Percentiles rank a stretch among this genome's conserved stretches.
Evolutionary conservation across 768 basidiomycete genomes (phyloP).

Genomic region (Suillus americanus): DNA sequence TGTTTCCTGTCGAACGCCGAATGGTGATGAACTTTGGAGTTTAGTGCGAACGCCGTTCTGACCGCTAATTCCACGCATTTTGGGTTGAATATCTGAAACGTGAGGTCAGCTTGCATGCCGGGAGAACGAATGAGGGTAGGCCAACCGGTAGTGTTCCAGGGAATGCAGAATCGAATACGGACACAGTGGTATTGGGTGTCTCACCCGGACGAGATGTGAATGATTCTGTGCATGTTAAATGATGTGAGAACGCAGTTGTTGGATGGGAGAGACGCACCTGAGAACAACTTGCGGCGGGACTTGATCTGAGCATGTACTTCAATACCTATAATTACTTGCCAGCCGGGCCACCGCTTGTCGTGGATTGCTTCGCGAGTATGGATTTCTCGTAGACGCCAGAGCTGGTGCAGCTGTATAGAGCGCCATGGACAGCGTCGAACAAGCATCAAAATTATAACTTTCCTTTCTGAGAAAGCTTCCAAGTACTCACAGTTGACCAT

Average conservation of each 20-base stretch:
- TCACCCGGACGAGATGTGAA: constrained; percentile 46
- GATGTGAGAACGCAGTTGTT: background rate
- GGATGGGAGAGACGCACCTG: constrained; percentile 32
- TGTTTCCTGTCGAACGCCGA: constrained; percentile 97
- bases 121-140: constrained; percentile 11
- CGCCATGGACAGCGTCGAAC: constrained; percentile 17
- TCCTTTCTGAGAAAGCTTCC: constrained; percentile 13
- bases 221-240: constrained; percentile 33
- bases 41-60: constrained; percentile 77
- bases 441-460: constrained; percentile 21
- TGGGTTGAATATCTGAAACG: constrained; percentile 54
- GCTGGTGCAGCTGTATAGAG: constrained; percentile 14
- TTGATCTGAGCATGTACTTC: constrained; percentile 96
- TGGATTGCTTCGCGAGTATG: constrained; percentile 11
- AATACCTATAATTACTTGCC: constrained; percentile 89
- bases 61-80: constrained; percentile 78
- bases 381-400: constrained; percentile 12
- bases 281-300: constrained; percentile 87
- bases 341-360: constrained; percentile 70
- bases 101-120: constrained; percentile 9
- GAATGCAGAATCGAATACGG: constrained; percentile 83
- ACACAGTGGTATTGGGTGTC: constrained; percentile 70
- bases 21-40: constrained; percentile 56
- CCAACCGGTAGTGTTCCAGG: constrained; percentile 91
- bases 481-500: background rate